Conservation (phyloP, 306 rosid genomes). For the Quercus engelmannii region DNA sequence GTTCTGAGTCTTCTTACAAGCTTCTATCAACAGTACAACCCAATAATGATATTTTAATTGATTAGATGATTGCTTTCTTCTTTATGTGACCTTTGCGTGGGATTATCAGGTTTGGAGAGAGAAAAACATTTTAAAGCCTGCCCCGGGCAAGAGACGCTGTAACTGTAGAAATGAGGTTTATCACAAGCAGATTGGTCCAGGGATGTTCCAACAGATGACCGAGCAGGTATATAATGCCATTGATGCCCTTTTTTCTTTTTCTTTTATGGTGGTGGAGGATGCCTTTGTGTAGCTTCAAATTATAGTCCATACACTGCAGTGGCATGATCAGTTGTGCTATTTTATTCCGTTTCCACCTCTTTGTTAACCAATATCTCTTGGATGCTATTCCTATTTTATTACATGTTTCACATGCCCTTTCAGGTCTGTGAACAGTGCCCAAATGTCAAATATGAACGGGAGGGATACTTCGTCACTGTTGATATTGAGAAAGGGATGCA, state of each 20-base stretch:
- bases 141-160: conserved; percentile 96
- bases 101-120: conserved; percentile 89
- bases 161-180: conserved; percentile 96
- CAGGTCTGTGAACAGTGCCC: conserved; percentile 97
- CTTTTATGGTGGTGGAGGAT: neutral
- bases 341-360: neutral
- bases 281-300: neutral
- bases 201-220: conserved; percentile 99
- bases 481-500: conserved; percentile 99
- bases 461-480: conserved; percentile 86
- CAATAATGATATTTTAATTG: neutral
- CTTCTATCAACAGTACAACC: too few relatives aligned
- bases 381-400: neutral
- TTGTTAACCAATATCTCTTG: neutral
- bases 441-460: conserved; percentile 88
- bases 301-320: neutral
- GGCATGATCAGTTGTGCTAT: neutral
- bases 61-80: conserved; percentile 8
- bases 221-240: conserved; percentile 61
- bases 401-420: conserved; percentile 15
- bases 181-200: conserved; percentile 98
- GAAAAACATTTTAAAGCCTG: conserved; percentile 78
- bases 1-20: too few relatives aligned
- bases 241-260: too few relatives aligned
- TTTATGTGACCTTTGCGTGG: conserved; percentile 13